Evolutionary conservation across 2,329 filamentous ascomycete species (phyloP), one percentile per base, ranked within the genome.

Genomic region (Stemphylium vesicarium): DNA sequence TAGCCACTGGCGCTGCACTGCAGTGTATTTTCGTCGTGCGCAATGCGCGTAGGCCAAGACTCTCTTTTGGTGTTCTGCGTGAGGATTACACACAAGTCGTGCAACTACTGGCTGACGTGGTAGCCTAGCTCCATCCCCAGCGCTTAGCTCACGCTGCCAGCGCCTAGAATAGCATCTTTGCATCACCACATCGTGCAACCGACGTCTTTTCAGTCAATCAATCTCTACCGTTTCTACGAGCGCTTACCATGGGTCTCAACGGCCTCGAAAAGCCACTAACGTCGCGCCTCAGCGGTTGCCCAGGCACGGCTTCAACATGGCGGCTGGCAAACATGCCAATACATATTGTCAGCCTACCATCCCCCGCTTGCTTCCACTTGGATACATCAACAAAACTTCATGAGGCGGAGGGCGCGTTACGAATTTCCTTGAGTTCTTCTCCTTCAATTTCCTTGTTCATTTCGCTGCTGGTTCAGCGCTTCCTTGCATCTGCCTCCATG

Each of bases 331-430:
- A 51, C 36, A 47, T 60, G 59, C 58, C 59, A 64, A 60, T 74
- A 74, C 72, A 72, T 74, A 74, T 72, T 67, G 60, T 65, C 59
- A 67, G 60, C 68, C 66, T 71, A 69, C 68, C 66, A 69, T 62
- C 64, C 62, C 40, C 52, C 50, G 56, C 45, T 54, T 44, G 58
- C 53, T 58, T 53, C 57, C 47, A 54, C 50, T 66, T 65, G 62
- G 57, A 61, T 66, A 64, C 62, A 59, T 68, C 62, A 66, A 65
- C 65, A 56, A 55, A 56, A 65, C 53, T 63, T 66, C 55, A 68
- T 75, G 72, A 73, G 67, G 74, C 72, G 55, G 64, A 44, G 56
- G 39, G 62, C 66, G 68, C 64, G 65, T 76, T 66, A 73, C 70
- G 65, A 68, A 58, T 74, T 72, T 73, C 64, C 61, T 69, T 74